phyloP scores from a whole-genome alignment of 331 rosid genomes.

The Acacia concinna region DNA sequence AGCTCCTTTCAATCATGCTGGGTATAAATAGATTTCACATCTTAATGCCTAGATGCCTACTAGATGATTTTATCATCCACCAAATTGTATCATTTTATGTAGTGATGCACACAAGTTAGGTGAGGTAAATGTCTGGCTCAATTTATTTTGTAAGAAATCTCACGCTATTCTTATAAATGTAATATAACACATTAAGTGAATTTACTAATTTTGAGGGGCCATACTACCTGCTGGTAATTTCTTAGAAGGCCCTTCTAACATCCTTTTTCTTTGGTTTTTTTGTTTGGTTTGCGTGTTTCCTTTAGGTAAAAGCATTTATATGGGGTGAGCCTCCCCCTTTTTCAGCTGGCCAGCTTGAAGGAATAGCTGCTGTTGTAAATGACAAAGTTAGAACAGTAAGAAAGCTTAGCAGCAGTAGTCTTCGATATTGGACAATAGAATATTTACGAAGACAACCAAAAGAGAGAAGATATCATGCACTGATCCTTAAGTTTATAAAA shows the following conservation, averaged over 20 bases:
- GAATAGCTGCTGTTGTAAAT: slow-evolving; percentile 65
- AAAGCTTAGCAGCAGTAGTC: slow-evolving; percentile 69
- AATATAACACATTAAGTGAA: background rate
- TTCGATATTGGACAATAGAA: slow-evolving; percentile 90
- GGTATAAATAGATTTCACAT: slow-evolving; percentile 3
- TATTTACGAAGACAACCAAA: slow-evolving; percentile 82
- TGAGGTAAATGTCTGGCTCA: background rate
- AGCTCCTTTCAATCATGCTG: slow-evolving; percentile 24
- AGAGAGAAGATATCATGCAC: slow-evolving; percentile 59
- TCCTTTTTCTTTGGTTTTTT: background rate
- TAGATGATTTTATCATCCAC: background rate
- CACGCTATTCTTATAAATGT: background rate
- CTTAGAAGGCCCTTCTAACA: background rate
- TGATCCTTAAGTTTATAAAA: slow-evolving; percentile 83
- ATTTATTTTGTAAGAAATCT: background rate
- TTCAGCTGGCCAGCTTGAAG: slow-evolving; percentile 80
- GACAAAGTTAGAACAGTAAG: slow-evolving; percentile 63
- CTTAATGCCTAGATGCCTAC: slow-evolving; percentile 20
- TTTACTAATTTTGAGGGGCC: background rate
- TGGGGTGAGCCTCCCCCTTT: slow-evolving; percentile 78
- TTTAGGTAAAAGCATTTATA: slow-evolving; percentile 78
- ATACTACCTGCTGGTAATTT: slow-evolving; percentile 9
- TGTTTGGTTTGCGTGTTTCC: slow-evolving; percentile 18
- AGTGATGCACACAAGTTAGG: background rate
- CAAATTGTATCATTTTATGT: background rate